Percentiles rank a stretch among this genome's conserved stretches.
These are phyloP conservation scores for Fonsecaea pedrosoi DNA, from an alignment of 2,329 filamentous ascomycete species.

Conservation along the genomic window DNA sequence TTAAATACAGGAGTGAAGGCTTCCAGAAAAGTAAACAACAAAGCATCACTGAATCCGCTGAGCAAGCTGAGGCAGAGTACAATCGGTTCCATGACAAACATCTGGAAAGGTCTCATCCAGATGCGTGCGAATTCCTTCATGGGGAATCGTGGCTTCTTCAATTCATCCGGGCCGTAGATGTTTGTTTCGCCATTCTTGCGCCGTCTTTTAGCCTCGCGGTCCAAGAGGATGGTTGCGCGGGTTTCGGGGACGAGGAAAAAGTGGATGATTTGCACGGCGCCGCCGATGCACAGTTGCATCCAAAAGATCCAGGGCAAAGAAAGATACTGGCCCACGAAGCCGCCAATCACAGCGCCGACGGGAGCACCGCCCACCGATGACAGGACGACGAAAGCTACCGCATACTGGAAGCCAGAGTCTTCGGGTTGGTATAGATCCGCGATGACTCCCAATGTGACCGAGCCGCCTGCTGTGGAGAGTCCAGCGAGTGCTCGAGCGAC, in stretches of 20 bases:
- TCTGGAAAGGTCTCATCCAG: conserved; percentile 67
- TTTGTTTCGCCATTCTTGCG: conserved; percentile 61
- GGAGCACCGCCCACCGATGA: conserved; percentile 63
- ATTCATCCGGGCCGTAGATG: conserved; percentile 67
- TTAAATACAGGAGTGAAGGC: conserved; percentile 66
- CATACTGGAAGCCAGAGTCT: conserved; percentile 60
- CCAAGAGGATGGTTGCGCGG: conserved; percentile 63
- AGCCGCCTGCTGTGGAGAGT: conserved; percentile 68
- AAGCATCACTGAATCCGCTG: conserved; percentile 68
- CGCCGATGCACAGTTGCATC: conserved; percentile 66
- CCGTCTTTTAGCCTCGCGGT: conserved; percentile 63
- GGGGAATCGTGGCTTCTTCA: conserved; percentile 64
- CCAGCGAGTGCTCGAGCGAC: conserved; percentile 71
- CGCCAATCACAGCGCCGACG: conserved; percentile 62
- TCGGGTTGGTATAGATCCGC: conserved; percentile 67
- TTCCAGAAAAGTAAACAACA: conserved; percentile 72
- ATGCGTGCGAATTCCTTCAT: conserved; percentile 63
- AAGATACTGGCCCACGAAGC: conserved; percentile 57
- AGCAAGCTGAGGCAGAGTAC: conserved; percentile 67
- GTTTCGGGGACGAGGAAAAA: conserved; percentile 65
- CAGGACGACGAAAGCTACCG: conserved; percentile 66
- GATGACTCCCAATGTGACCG: conserved; percentile 69
- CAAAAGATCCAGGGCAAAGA: conserved; percentile 68
- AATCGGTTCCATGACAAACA: conserved; percentile 71
- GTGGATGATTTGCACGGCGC: conserved; percentile 57